phyloP scores from a whole-genome alignment of 169 alveolate species.

The Cyclospora cayetanensis region DNA sequence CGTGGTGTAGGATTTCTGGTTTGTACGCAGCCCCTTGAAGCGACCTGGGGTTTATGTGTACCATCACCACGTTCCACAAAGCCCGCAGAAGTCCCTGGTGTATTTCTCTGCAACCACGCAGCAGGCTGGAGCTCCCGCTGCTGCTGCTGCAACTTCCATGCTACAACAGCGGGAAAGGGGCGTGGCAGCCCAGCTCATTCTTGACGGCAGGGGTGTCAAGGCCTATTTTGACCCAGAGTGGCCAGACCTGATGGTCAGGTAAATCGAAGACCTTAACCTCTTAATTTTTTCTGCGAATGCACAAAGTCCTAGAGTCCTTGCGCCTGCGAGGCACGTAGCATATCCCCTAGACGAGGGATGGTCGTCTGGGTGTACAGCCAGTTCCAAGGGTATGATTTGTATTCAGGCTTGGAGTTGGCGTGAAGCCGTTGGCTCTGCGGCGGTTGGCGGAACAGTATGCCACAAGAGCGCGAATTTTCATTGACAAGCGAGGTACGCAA shows the following conservation, averaged over 20 bases:
- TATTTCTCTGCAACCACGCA: neutral
- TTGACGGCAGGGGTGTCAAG: slow-evolving; percentile 89
- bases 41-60: slow-evolving; percentile 24
- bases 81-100: neutral
- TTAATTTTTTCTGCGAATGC: no score
- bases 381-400: no score
- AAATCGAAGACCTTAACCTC: neutral
- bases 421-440: slow-evolving; percentile 81
- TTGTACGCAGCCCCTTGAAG: neutral
- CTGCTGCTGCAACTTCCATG: slow-evolving; percentile 29
- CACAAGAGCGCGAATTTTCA: slow-evolving; percentile 47
- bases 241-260: slow-evolving; percentile 80
- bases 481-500: slow-evolving; percentile 59
- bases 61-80: neutral
- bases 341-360: no score
- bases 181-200: slow-evolving; percentile 85
- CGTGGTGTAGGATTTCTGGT: neutral
- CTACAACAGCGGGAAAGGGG: slow-evolving; percentile 82
- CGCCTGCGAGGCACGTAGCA: no score
- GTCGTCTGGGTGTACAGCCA: no score
- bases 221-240: slow-evolving; percentile 87
- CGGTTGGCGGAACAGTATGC: slow-evolving; percentile 59
- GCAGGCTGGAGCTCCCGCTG: slow-evolving; percentile 25
- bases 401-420: slow-evolving; percentile 86
- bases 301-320: no score